phyloP scores from a whole-genome alignment of 345 rosid genomes.

The Eucalyptus polybractea region DNA sequence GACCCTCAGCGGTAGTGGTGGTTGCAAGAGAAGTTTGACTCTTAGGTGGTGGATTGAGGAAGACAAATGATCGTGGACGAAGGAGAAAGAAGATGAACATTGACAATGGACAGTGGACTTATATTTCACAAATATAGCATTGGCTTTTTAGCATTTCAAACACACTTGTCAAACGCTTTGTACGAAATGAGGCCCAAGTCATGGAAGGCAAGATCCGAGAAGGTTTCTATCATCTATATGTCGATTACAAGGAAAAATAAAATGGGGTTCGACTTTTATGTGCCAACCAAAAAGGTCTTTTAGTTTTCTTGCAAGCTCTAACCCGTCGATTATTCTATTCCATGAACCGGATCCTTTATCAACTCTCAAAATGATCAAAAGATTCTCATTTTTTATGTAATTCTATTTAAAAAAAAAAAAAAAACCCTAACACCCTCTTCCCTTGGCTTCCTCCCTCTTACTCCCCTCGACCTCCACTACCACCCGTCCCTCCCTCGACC shows the following conservation, averaged over 20 bases:
- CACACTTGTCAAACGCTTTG: too few species aligned
- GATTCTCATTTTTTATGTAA: background rate
- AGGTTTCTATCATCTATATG: background rate
- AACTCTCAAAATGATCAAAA: background rate
- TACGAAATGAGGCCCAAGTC: background rate
- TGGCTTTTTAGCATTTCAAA: too few species aligned
- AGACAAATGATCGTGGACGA: accelerated
- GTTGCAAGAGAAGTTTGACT: too few species aligned
- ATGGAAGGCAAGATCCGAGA: background rate
- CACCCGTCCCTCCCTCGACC: background rate
- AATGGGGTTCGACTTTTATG: background rate
- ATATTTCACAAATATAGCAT: too few species aligned
- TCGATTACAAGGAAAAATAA: background rate
- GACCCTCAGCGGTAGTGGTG: too few species aligned
- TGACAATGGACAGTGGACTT: accelerated
- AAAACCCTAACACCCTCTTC: background rate
- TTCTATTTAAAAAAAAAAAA: background rate
- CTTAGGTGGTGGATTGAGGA: accelerated
- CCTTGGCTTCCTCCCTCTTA: background rate
- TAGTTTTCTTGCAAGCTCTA: background rate
- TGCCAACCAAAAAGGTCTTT: background rate
- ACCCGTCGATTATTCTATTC: background rate
- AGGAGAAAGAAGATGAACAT: accelerated
- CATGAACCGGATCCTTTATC: background rate
- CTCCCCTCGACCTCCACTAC: background rate